Evolutionary conservation across 116 monocot genomes (phyloP), one percentile per base, ranked within the genome.

Genomic region (Iris pallida): DNA sequence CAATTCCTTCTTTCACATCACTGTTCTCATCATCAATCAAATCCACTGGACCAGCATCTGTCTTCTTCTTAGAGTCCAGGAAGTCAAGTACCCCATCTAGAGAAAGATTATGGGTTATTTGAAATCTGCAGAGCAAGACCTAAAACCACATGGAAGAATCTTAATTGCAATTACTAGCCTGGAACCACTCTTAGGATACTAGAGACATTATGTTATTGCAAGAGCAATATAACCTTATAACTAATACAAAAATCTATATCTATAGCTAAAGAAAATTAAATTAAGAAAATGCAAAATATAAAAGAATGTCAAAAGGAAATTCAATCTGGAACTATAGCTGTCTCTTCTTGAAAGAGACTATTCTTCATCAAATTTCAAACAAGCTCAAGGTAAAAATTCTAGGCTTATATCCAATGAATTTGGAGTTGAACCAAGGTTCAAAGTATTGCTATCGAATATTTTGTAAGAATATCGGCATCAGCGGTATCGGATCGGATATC

Each of bases 81-180:
- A 97, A 90, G 64, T 97, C 97, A 71, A 92, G 85, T 55, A 97
- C 97, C 57, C 97, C 97, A 76, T 97, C 97, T 55, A 97, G 69
- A 18, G 97, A 88, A 47, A 85, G 81, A 78, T 97, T 97, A 42
- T 51, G 83, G 5, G 90, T 92, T 74, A 92, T 85, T 81, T 92
- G 97, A 75, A 92, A 97, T 70, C 78, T 88, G 16, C 90, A 78
- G 7, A 97, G 70, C 44, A 97, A 46, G 60, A 97, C 93, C 97
- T 97, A 71, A 71, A 46, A 61, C 10, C 61, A 63, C 30, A 30
- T 30, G 30, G 4, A 57, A 18, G 30, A 30, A 30, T 1, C 30
- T 30, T 30, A 30, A 30, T 30, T 30, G 30, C 30, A 30, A 30
- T 30, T 30, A 30, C 0, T 30, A 30, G 30, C 30, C 30, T 30